Conservation (phyloP, 1,139 yeast species). For the Zhuliangozyma blackwelliae region DNA sequence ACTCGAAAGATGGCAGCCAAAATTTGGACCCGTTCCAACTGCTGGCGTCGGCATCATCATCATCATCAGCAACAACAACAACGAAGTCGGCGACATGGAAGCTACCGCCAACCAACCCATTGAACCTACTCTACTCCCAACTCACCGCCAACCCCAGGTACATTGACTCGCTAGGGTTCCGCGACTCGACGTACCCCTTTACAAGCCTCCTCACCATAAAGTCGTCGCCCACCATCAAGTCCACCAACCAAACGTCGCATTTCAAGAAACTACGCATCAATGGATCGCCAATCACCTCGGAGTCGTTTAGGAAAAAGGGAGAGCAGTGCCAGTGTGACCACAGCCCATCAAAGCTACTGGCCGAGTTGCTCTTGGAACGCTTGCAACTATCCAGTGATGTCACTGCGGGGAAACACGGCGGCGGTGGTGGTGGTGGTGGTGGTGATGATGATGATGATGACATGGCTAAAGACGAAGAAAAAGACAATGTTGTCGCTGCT, state of each 20-base stretch:
- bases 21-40: slow-evolving; percentile 6
- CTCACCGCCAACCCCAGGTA: slow-evolving; percentile 12
- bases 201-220: slow-evolving; percentile 19
- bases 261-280: slow-evolving; percentile 42
- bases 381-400: slow-evolving; percentile 6
- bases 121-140: slow-evolving; percentile 17
- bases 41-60: neutral
- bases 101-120: slow-evolving; percentile 17
- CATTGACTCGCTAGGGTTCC: slow-evolving; percentile 5
- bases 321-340: slow-evolving; percentile 13
- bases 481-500: too few relatives aligned
- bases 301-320: slow-evolving; percentile 14
- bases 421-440: neutral
- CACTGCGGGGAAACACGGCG: neutral
- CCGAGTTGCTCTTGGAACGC: slow-evolving; percentile 9
- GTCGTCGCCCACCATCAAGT: slow-evolving; percentile 38
- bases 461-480: neutral
- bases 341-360: neutral
- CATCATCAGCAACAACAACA: slow-evolving; percentile 9
- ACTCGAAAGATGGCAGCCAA: slow-evolving; percentile 18
- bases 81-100: too few relatives aligned
- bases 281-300: slow-evolving; percentile 37
- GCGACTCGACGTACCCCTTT: slow-evolving; percentile 9
- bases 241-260: slow-evolving; percentile 34
- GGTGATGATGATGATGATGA: slow-evolving; percentile 6